Base-by-base conservation (phyloP, 306 rosid genomes). In the Clitoria ternatea region DNA sequence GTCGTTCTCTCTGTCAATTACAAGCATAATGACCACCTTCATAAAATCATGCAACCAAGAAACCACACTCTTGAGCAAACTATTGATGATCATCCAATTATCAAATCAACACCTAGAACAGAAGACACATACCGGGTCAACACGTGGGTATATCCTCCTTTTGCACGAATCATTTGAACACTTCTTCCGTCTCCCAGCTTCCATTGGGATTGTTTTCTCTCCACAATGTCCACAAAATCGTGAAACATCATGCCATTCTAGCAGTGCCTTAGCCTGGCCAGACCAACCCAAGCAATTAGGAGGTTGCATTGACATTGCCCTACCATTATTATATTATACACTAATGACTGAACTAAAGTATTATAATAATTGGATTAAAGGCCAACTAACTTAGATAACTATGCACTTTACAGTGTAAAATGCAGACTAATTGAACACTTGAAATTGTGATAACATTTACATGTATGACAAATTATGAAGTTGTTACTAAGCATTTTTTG, bases 11-110 rank as follows among this genome's bases (percentile, higher is more conserved):
- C 48, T 76, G 71, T 94, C 98, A 67, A 94, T 88, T 30, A 94
- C 92, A 74, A 94, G 81, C 98, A 94, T 94, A 73, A 90, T 94
- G 69, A 85, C 97, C 77, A 86, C 98, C 97, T 87, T 80, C 80
- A 72, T 53, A 30, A 78, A 66, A 24, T 59, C 60, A 79, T 39
- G 26, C 19, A 49, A 54, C 43, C 56, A 54, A 7, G 17, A 45
- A 73, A 76, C n/a, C n/a, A n/a, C n/a, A n/a, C 48, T 45, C 13
- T 35, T 50, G 36, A 70, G 69, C 24, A 24, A n/a, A 72, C 57
- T 53, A 56, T 27, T 5, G 53, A 75, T 5, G 53, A 75, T 61
- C 72, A 61, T 72, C 48, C 53, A 52, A 3, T 61, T 26, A 40
- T n/a, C 35, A 78, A 76, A 66, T 33, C 79, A 66, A 42, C 29